Conservation (phyloP, 768 basidiomycete genomes). For the Filobasidium floriforme region DNA sequence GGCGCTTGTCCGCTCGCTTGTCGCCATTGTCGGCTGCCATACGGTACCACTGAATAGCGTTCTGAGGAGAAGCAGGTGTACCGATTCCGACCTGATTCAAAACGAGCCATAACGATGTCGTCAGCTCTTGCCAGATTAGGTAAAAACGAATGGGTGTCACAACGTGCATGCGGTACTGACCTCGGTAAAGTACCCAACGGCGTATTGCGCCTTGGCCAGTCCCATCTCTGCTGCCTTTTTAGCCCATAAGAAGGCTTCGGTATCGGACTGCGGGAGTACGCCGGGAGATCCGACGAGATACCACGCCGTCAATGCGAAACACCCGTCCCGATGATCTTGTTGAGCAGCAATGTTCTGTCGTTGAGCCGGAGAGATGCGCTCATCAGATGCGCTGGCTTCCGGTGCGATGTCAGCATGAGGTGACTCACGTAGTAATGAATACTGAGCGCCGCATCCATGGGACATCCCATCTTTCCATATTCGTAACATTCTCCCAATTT, state of each 20-base stretch:
- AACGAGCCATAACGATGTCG: constrained; percentile 1
- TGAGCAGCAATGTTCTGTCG: constrained; percentile 91
- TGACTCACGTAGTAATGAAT: constrained; percentile 91
- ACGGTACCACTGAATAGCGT: constrained; percentile 71
- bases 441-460: constrained; percentile 89
- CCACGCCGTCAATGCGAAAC: constrained; percentile 97
- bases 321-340: constrained; percentile 91
- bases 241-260: constrained; percentile 96
- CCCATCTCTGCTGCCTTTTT: constrained; percentile 89
- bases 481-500: constrained; percentile 97
- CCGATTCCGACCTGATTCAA: constrained; percentile 56
- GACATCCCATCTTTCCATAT: constrained; percentile 97
- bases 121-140: background rate
- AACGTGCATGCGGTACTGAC: constrained; percentile 34
- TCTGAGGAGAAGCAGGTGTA: constrained; percentile 37
- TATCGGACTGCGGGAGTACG: constrained; percentile 94
- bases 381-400: background rate
- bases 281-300: constrained; percentile 97
- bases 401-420: background rate
- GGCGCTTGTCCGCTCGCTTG: constrained; percentile 79
- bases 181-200: constrained; percentile 93
- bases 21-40: constrained; percentile 85
- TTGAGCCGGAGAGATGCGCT: background rate
- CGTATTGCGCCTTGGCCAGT: constrained; percentile 92
- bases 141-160: background rate